Evolutionary conservation across 2,329 filamentous ascomycete genomes (phyloP).

Genomic region (Phialophora verrucosa): DNA sequence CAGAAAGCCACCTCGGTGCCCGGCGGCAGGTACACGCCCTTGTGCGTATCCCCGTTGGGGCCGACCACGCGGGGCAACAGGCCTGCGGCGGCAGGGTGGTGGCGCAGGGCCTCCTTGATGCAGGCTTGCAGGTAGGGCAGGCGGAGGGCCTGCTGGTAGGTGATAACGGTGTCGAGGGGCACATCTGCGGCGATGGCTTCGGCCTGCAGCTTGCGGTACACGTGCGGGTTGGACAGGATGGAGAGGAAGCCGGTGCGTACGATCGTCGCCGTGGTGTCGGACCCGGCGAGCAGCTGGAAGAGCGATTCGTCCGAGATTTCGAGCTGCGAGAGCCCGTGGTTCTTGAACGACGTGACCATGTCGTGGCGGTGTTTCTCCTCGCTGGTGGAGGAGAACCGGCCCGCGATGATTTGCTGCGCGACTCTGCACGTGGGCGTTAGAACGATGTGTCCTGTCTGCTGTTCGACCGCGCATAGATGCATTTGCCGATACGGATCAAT

Average conservation of each 20-base stretch:
- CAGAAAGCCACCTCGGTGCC: slow-evolving; percentile 27
- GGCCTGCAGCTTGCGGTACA: slow-evolving; percentile 28
- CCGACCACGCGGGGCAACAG: slow-evolving; percentile 39
- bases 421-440: slow-evolving; percentile 7
- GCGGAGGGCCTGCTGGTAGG: slow-evolving; percentile 29
- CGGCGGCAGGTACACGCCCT: slow-evolving; percentile 26
- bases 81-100: slow-evolving; percentile 36
- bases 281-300: slow-evolving; percentile 32
- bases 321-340: slow-evolving; percentile 29
- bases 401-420: slow-evolving; percentile 22
- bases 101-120: slow-evolving; percentile 47
- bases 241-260: slow-evolving; percentile 31
- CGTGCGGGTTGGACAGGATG: slow-evolving; percentile 30
- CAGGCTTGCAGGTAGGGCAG: slow-evolving; percentile 40
- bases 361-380: slow-evolving; percentile 22
- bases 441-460: background rate
- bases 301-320: slow-evolving; percentile 33
- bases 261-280: slow-evolving; percentile 34
- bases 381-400: slow-evolving; percentile 13
- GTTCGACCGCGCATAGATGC: background rate
- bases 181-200: slow-evolving; percentile 33
- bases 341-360: slow-evolving; percentile 27
- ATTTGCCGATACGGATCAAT: background rate
- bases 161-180: slow-evolving; percentile 27
- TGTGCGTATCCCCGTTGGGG: slow-evolving; percentile 25